Evolutionary conservation across 139 green algal genomes (phyloP).

Genomic region (Yamagishiella unicocca): DNA sequence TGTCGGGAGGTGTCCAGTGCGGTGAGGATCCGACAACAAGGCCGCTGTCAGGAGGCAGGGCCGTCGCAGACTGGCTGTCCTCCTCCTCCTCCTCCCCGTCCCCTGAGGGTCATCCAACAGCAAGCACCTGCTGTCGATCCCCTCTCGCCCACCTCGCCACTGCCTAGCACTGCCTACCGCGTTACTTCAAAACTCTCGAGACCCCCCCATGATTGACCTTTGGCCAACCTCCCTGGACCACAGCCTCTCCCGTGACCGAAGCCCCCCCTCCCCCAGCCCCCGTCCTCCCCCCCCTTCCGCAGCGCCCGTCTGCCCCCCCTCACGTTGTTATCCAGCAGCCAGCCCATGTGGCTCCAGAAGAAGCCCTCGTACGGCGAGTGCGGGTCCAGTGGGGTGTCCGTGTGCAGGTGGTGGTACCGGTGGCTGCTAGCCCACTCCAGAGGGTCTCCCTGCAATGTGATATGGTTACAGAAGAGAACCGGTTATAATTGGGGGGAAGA

Average conservation of each 20-base stretch:
- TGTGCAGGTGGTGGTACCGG: constrained; percentile 97
- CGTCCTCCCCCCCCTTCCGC: background rate
- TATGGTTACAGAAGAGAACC: too few relatives aligned
- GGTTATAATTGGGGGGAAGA: too few relatives aligned
- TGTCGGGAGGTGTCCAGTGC: background rate
- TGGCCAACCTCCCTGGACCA: too few relatives aligned
- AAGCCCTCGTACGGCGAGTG: constrained; percentile 99
- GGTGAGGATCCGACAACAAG: background rate
- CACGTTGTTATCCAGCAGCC: constrained; percentile 95
- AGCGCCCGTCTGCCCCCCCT: too few relatives aligned
- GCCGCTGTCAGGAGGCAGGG: background rate
- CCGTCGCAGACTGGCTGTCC: too few relatives aligned
- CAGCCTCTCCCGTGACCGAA: too few relatives aligned
- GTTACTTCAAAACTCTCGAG: background rate
- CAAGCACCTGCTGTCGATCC: too few relatives aligned
- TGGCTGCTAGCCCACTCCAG: constrained; percentile 92
- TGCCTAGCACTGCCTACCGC: background rate
- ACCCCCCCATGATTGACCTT: too few relatives aligned
- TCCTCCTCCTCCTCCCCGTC: background rate
- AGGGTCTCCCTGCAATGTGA: constrained; percentile 87
- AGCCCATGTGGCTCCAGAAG: constrained; percentile 98
- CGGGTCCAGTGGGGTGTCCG: constrained; percentile 97
- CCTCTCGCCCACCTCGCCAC: background rate
- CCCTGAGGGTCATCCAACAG: background rate
- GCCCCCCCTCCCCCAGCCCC: too few relatives aligned